phyloP scores from a whole-genome alignment of 441 rosid genomes.

The Viola pubescens region DNA sequence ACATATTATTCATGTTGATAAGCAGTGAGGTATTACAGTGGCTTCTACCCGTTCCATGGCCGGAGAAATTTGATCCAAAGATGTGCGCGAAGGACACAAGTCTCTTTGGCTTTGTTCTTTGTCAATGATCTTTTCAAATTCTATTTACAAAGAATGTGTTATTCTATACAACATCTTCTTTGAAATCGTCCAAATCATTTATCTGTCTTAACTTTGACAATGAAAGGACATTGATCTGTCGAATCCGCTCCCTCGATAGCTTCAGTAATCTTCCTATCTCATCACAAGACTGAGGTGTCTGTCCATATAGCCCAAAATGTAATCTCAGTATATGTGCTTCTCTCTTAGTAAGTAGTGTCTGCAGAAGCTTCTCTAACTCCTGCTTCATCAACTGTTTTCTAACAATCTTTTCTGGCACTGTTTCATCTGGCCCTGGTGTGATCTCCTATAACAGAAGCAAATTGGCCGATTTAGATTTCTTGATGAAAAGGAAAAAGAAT shows the following conservation, averaged over 20 bases:
- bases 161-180: conserved; percentile 25
- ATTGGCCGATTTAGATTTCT: not conserved
- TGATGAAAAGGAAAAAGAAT: no score
- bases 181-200: conserved; percentile 25
- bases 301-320: conserved; percentile 39
- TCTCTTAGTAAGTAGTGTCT: conserved; percentile 29
- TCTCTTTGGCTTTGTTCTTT: not conserved
- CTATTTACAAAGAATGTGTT: conserved; percentile 17
- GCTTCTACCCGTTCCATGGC: no score
- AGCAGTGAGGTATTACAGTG: no score
- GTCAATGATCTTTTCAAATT: not conserved
- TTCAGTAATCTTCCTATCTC: conserved; percentile 39
- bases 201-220: conserved; percentile 31
- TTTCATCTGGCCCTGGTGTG: conserved; percentile 43
- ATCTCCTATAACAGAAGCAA: conserved; percentile 31
- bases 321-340: conserved; percentile 41
- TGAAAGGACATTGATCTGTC: conserved; percentile 41
- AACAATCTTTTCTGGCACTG: conserved; percentile 37
- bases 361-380: conserved; percentile 35
- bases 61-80: not conserved
- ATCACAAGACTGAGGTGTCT: conserved; percentile 37
- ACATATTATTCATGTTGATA: no score
- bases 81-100: not conserved
- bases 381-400: conserved; percentile 33
- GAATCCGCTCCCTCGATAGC: conserved; percentile 45